phyloP scores from a whole-genome alignment of 2,329 filamentous ascomycete genomes.

The Trichoderma brevicompactum region DNA sequence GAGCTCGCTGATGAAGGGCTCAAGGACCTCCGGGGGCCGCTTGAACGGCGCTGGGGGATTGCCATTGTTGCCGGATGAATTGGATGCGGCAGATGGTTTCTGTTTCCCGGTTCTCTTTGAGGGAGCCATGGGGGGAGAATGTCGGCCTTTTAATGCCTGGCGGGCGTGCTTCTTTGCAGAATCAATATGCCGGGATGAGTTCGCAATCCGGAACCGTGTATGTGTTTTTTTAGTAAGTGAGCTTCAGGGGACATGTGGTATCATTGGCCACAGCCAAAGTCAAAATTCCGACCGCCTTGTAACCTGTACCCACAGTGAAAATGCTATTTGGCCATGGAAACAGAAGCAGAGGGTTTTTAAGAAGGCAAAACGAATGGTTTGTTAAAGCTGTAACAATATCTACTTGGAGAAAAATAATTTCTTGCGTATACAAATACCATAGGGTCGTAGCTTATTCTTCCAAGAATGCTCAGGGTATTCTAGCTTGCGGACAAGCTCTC shows the following conservation, averaged over 20 bases:
- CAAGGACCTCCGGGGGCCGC: slow-evolving; percentile 63
- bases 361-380: too few species aligned
- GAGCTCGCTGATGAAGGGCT: slow-evolving; percentile 69
- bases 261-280: slow-evolving; percentile 14
- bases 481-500: too few species aligned
- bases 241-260: slow-evolving; percentile 15
- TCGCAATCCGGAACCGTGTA: background rate
- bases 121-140: slow-evolving; percentile 39
- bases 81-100: slow-evolving; percentile 34
- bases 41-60: slow-evolving; percentile 69
- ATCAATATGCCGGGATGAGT: background rate
- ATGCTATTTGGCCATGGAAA: background rate
- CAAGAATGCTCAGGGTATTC: too few species aligned
- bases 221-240: slow-evolving; percentile 13
- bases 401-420: background rate
- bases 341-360: background rate
- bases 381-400: background rate
- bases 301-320: slow-evolving; percentile 19
- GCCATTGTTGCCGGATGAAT: slow-evolving; percentile 36
- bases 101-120: slow-evolving; percentile 43
- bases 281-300: slow-evolving; percentile 17
- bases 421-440: background rate
- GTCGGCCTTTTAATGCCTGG: background rate
- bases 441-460: background rate
- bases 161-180: background rate